These are phyloP conservation scores for Pythium vanterpoolii DNA, from an alignment of 352 stramenopile species.

Conservation along the genomic window DNA sequence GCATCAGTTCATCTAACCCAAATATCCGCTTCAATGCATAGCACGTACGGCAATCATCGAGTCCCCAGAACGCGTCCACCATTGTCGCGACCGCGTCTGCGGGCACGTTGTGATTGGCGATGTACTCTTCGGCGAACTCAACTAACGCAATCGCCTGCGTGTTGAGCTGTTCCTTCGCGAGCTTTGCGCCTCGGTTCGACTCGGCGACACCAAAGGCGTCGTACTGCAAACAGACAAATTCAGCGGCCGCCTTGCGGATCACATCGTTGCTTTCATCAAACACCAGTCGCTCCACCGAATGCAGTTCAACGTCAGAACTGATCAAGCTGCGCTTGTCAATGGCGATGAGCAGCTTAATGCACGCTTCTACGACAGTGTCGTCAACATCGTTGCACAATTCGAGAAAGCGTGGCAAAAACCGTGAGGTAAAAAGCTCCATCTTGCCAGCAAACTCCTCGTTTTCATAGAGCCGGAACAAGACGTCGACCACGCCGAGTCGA, in stretches of 20 bases:
- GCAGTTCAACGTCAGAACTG: constrained; percentile 70
- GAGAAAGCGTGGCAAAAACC: constrained; percentile 74
- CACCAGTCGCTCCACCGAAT: constrained; percentile 75
- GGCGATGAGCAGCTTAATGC: constrained; percentile 72
- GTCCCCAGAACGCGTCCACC: constrained; percentile 82
- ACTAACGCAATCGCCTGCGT: constrained; percentile 86
- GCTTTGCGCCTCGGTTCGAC: constrained; percentile 49
- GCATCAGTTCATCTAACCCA: constrained; percentile 10
- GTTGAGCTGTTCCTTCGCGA: constrained; percentile 82
- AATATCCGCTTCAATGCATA: background rate
- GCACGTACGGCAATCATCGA: constrained; percentile 80
- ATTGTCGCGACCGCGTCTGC: constrained; percentile 63
- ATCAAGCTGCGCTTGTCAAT: constrained; percentile 84
- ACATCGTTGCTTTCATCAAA: constrained; percentile 69
- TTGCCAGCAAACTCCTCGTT: constrained; percentile 60
- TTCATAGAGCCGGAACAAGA: constrained; percentile 84
- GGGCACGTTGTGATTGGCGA: constrained; percentile 61
- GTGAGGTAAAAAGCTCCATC: constrained; percentile 76
- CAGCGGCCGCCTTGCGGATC: constrained; percentile 75
- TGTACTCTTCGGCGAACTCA: constrained; percentile 88
- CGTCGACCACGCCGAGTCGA: constrained; percentile 75
- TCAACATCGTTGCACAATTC: constrained; percentile 83
- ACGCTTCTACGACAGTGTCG: constrained; percentile 59
- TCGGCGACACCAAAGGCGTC: constrained; percentile 82
- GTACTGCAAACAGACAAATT: constrained; percentile 88